These are phyloP conservation scores for Adansonia digitata DNA, from an alignment of 345 rosid species.

Conservation along the genomic window DNA sequence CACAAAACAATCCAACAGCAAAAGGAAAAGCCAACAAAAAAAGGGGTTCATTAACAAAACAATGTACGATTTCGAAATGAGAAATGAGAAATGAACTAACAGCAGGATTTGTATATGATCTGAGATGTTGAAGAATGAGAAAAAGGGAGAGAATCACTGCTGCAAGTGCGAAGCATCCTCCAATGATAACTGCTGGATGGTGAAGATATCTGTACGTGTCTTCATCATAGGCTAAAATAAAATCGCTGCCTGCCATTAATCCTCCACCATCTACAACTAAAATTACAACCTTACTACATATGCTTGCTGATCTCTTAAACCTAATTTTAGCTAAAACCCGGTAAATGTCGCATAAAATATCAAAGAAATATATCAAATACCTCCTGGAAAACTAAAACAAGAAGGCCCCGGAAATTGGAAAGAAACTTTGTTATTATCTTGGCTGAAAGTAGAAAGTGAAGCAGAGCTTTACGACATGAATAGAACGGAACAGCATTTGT, in stretches of 20 bases:
- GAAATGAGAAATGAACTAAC: slow-evolving; percentile 31
- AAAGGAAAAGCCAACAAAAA: not conserved
- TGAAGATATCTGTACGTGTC: slow-evolving; percentile 43
- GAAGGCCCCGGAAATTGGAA: not conserved
- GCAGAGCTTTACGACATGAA: not conserved
- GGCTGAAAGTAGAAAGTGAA: not conserved
- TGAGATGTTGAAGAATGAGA: slow-evolving; percentile 65
- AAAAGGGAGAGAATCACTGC: slow-evolving; percentile 49
- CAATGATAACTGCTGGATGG: slow-evolving; percentile 48
- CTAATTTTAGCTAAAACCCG: not conserved
- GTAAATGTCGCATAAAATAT: not conserved
- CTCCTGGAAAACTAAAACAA: not conserved
- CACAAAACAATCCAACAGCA: not conserved
- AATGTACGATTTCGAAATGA: not conserved
- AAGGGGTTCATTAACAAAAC: not conserved
- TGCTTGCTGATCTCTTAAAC: not conserved
- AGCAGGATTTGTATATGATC: slow-evolving; percentile 69
- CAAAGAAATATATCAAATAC: not conserved
- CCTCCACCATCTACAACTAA: not conserved
- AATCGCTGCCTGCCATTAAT: not conserved
- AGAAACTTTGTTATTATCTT: not conserved
- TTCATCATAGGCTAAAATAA: slow-evolving; percentile 13
- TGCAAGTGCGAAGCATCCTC: slow-evolving; percentile 59
- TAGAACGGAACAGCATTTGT: not conserved
- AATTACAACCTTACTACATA: not conserved